Conservation (phyloP, 208 protist species). For the Blastocrithidia nonstop region DNA sequence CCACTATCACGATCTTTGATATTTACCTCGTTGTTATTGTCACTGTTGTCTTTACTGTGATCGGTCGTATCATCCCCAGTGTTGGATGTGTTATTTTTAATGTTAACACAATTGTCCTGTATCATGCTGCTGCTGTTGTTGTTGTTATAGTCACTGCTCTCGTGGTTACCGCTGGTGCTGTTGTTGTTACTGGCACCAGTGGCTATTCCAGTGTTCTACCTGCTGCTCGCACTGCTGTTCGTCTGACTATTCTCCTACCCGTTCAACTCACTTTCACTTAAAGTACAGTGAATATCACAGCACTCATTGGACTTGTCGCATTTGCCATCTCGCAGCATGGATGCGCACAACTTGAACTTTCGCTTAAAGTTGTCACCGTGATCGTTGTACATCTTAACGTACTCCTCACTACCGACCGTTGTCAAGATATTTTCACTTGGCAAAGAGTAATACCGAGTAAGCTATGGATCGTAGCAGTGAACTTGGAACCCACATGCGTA, state of each 20-base stretch:
- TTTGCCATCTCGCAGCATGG: slow-evolving; percentile 4
- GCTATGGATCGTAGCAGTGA: slow-evolving; percentile 48
- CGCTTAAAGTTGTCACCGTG: slow-evolving; percentile 73
- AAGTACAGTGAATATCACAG: slow-evolving; percentile 37
- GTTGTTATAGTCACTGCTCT: too few relatives aligned
- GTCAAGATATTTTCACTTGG: slow-evolving; percentile 41
- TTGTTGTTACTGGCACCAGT: too few relatives aligned
- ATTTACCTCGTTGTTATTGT: too few relatives aligned
- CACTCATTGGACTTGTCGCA: slow-evolving; percentile 13
- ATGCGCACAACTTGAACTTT: slow-evolving; percentile 56
- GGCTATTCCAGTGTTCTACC: too few relatives aligned
- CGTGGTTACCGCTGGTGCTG: too few relatives aligned
- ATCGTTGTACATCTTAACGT: slow-evolving; percentile 69
- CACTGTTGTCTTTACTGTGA: too few relatives aligned
- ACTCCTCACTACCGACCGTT: slow-evolving; percentile 42
- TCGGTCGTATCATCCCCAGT: too few relatives aligned
- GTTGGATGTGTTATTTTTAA: too few relatives aligned
- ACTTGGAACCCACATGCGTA: slow-evolving; percentile 49
- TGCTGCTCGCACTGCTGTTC: too few relatives aligned
- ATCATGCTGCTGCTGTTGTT: too few relatives aligned
- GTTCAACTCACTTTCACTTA: slow-evolving; percentile 21
- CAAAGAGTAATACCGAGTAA: slow-evolving; percentile 60
- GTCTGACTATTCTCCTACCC: slow-evolving; percentile 10
- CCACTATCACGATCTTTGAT: background rate
- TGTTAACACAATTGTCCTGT: too few relatives aligned